Evolutionary conservation across 768 basidiomycete species (phyloP), one percentile per base, ranked within the genome.

Genomic region (Kwoniella sp.): DNA sequence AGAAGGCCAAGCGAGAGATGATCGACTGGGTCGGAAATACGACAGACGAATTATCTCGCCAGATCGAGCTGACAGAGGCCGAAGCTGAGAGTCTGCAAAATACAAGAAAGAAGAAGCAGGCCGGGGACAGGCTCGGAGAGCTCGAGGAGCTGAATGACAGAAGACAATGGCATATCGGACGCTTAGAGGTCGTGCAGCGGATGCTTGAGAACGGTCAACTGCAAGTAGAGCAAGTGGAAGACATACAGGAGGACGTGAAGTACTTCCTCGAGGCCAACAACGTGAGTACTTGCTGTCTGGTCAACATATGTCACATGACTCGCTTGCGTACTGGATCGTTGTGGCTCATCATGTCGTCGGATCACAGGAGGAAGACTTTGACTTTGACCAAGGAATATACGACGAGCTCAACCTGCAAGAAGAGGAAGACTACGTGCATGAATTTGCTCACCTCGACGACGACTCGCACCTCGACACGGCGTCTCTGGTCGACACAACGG

Each of bases 401-500:
- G 96, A 98, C 73, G 96, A 98, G 17, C 91, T 99, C 67, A 91
- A 91, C 74, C 89, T 99, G 52, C 91, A 96, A 72, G 95, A 96
- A 76, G 93, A 96, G 80, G 95, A 98, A 77, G 90, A 91, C 25
- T 94, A 93, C 75, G 75, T 91, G 7, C 60, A 83, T 23, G 84
- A 82, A 22, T 93, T 93, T 76, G 76, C 91, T 5, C 61, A 83
- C 41, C 83, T 80, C 64, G 87, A 88, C 57, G 90, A 93, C 55
- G 87, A 92, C 17, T 88, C 87, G 54, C 80, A 82, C 11, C 89
- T 92, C 67, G 90, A 89, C 57, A 81, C 80, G 41, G 89, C 31
- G 85, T 93, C 79, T 82, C 85, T 71, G 83, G 83, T 55, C 88
- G 82, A 82, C 55, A 59, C 68, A 58, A 85, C 90, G 87, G 78